Percentiles rank a stretch among this genome's conserved stretches.
Conservation (phyloP, 2,329 filamentous ascomycete genomes). For the Pyrenochaeta sp. region DNA sequence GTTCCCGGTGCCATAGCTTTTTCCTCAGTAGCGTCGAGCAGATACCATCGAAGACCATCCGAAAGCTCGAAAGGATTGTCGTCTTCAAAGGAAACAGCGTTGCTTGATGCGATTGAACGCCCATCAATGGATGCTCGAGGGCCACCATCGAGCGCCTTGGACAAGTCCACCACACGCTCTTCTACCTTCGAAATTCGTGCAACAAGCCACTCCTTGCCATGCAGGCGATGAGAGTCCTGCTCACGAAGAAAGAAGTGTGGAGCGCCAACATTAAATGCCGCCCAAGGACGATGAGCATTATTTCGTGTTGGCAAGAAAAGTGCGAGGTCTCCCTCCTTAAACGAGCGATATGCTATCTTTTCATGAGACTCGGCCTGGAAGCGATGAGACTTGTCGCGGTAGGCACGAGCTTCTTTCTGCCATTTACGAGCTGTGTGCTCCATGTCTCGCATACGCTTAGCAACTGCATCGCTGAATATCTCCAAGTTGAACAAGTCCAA, state of each 20-base stretch:
- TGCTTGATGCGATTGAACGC: conserved; percentile 61
- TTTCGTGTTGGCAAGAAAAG: conserved; percentile 94
- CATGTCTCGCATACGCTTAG: conserved; percentile 89
- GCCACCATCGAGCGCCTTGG: conserved; percentile 70
- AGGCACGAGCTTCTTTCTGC: conserved; percentile 85
- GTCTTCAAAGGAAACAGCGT: conserved; percentile 70
- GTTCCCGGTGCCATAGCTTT: conserved; percentile 89
- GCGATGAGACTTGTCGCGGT: conserved; percentile 84
- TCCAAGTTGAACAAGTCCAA: conserved; percentile 84
- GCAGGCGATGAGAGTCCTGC: conserved; percentile 84
- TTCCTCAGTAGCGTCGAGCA: conserved; percentile 92
- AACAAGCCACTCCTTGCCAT: conserved; percentile 92
- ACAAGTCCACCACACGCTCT: conserved; percentile 91
- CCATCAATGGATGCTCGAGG: conserved; percentile 53
- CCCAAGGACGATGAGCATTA: conserved; percentile 93
- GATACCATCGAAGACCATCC: conserved; percentile 93
- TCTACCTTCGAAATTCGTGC: conserved; percentile 91
- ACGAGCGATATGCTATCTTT: conserved; percentile 94
- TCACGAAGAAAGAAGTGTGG: conserved; percentile 97
- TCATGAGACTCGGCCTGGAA: conserved; percentile 87
- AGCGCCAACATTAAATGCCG: conserved; percentile 96
- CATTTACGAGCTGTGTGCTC: conserved; percentile 93
- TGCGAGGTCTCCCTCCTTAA: conserved; percentile 95
- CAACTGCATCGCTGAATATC: conserved; percentile 81
- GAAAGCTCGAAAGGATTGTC: conserved; percentile 98